Conservation (phyloP, 2,329 filamentous ascomycete species). For the Sclerotinia spermophila region DNA sequence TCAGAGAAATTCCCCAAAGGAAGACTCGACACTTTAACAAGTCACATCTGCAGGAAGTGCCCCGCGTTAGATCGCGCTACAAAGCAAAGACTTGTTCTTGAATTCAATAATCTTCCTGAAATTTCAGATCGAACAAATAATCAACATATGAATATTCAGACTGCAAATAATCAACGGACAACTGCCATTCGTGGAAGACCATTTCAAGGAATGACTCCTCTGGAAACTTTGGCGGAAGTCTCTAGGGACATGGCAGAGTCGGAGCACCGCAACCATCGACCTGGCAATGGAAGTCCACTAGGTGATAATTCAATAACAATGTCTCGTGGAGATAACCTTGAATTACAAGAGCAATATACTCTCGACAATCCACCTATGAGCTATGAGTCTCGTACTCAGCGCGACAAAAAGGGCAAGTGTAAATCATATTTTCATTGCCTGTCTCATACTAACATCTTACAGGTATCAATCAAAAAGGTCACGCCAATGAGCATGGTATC, state of each 20-base stretch:
- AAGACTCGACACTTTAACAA: slow-evolving; percentile 75
- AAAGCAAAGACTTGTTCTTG: slow-evolving; percentile 69
- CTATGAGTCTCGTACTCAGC: slow-evolving; percentile 43
- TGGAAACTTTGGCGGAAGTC: slow-evolving; percentile 85
- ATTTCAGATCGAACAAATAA: slow-evolving; percentile 41
- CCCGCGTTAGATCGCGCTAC: slow-evolving; percentile 72
- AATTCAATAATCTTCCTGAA: slow-evolving; percentile 66
- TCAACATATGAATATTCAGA: slow-evolving; percentile 26
- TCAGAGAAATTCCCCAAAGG: slow-evolving; percentile 89
- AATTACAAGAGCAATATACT: slow-evolving; percentile 57
- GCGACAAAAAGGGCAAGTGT: slow-evolving; percentile 41
- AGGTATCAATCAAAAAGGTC: slow-evolving; percentile 5
- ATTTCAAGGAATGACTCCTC: slow-evolving; percentile 60
- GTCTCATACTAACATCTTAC: background rate
- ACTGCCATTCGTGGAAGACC: slow-evolving; percentile 22
- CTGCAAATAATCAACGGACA: slow-evolving; percentile 25
- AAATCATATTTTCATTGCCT: slow-evolving; percentile 5
- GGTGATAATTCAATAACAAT: slow-evolving; percentile 25
- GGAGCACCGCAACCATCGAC: slow-evolving; percentile 55
- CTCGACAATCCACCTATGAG: slow-evolving; percentile 52
- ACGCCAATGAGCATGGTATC: background rate
- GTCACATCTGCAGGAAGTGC: slow-evolving; percentile 83
- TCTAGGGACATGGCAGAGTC: slow-evolving; percentile 72
- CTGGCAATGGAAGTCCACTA: slow-evolving; percentile 44
- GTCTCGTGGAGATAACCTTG: slow-evolving; percentile 39